Percentiles rank a stretch among this genome's conserved stretches.
Conservation (phyloP, 495 filamentous ascomycete species). For the Neurospora sp. region DNA sequence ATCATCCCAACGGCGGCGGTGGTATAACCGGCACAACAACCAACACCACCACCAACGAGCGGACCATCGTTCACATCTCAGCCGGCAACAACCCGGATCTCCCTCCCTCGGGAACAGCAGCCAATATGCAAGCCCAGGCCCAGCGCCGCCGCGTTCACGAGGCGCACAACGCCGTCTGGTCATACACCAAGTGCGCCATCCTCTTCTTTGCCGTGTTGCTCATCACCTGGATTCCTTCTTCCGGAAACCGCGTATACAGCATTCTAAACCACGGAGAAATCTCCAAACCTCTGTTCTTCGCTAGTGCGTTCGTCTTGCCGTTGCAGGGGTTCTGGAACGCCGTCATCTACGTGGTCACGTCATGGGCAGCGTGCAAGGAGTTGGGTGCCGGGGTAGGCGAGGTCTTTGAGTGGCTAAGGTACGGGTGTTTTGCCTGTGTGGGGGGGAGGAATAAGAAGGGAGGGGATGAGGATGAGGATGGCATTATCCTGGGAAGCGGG, state of each 20-base stretch:
- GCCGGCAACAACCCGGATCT: neutral
- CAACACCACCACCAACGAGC: neutral
- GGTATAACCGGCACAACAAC: neutral
- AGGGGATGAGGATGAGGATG: neutral
- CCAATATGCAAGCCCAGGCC: slow-evolving; percentile 2
- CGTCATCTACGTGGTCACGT: slow-evolving; percentile 64
- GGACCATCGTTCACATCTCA: neutral
- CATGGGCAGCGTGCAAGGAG: slow-evolving; percentile 34
- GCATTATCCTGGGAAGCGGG: neutral
- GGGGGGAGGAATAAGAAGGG: neutral
- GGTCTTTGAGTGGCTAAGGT: neutral
- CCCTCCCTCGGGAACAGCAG: neutral
- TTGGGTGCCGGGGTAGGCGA: slow-evolving; percentile 12
- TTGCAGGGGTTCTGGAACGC: slow-evolving; percentile 84
- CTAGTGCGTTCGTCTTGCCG: slow-evolving; percentile 67
- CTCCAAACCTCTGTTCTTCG: slow-evolving; percentile 54
- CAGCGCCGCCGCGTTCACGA: slow-evolving; percentile 20
- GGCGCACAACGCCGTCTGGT: slow-evolving; percentile 52
- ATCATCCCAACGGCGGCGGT: neutral
- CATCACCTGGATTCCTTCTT: slow-evolving; percentile 79
- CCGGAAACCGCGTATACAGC: slow-evolving; percentile 66
- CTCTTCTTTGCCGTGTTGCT: slow-evolving; percentile 75
- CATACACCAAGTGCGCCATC: slow-evolving; percentile 73
- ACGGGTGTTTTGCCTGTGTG: neutral
- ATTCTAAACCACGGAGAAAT: slow-evolving; percentile 43